Evolutionary conservation across 2,329 filamentous ascomycete species (phyloP).

Genomic region (Xylariomycetidae sp.): DNA sequence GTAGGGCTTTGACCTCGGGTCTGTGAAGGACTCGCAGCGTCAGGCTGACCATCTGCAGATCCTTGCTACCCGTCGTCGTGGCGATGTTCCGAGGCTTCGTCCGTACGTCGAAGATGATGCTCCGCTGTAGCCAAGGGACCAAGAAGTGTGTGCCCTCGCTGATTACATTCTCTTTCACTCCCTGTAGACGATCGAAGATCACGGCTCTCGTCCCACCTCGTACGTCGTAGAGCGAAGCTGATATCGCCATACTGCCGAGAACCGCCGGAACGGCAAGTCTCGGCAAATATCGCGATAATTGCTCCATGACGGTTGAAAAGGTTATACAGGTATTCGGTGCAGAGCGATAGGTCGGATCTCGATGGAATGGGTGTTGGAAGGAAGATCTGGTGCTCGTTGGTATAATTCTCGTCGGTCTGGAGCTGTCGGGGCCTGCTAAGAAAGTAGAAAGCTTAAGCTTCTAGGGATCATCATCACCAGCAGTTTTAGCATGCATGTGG

Average conservation of each 20-base stretch:
- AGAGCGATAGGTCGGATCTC: no score
- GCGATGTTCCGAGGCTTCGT: slow-evolving; percentile 97
- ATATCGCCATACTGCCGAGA: slow-evolving; percentile 61
- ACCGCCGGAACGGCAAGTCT: slow-evolving; percentile 69
- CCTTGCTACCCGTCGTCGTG: slow-evolving; percentile 96
- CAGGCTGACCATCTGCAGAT: slow-evolving; percentile 99
- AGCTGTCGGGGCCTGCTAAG: slow-evolving; percentile 12
- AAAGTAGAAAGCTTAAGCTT: slow-evolving; percentile 7
- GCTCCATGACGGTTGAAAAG: slow-evolving; percentile 48
- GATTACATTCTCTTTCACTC: slow-evolving; percentile 87
- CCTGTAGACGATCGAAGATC: slow-evolving; percentile 91
- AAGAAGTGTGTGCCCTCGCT: slow-evolving; percentile 98
- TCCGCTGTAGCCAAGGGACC: slow-evolving; percentile 90
- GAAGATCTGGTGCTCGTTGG: neutral
- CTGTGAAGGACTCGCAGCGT: slow-evolving; percentile 92
- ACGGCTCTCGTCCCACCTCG: slow-evolving; percentile 91
- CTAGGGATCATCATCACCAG: no score
- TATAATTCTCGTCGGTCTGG: slow-evolving; percentile 8
- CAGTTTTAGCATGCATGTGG: no score
- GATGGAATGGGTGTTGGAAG: no score
- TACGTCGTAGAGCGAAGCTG: slow-evolving; percentile 92
- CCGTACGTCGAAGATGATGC: slow-evolving; percentile 93
- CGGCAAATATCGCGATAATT: slow-evolving; percentile 58
- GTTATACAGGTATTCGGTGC: no score
- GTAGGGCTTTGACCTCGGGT: slow-evolving; percentile 85